Evolutionary conservation across 2,329 filamentous ascomycete species (phyloP).

Genomic region (Whalleya microplaca): DNA sequence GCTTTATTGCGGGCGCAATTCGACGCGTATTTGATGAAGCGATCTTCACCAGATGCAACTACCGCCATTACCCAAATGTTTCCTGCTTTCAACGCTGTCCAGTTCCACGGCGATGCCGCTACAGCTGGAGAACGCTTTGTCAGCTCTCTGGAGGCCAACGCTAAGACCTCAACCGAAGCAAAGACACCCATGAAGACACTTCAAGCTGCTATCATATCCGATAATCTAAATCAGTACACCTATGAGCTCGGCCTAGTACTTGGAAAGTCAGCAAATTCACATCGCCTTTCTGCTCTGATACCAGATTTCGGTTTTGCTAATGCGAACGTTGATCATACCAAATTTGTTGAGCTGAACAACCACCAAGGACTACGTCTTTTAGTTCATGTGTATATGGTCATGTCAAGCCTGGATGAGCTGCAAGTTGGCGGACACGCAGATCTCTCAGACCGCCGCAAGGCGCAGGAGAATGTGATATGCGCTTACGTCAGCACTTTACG

Average conservation of each 20-base stretch:
- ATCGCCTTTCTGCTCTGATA: conserved; percentile 47
- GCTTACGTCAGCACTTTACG: conserved; percentile 82
- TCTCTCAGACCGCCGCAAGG: conserved; percentile 45
- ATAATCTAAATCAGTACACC: conserved; percentile 60
- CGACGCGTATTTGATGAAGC: conserved; percentile 67
- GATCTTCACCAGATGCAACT: conserved; percentile 57
- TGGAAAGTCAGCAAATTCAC: conserved; percentile 51
- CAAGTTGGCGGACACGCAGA: conserved; percentile 44
- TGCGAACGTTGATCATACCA: conserved; percentile 45
- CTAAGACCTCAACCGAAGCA: conserved; percentile 61
- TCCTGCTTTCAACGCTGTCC: conserved; percentile 65
- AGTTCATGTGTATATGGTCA: conserved; percentile 67
- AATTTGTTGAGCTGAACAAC: conserved; percentile 59
- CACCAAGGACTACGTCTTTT: conserved; percentile 69
- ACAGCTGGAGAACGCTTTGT: conserved; percentile 63
- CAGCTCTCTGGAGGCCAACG: conserved; percentile 59
- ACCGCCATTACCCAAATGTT: conserved; percentile 62
- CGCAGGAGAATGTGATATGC: conserved; percentile 75
- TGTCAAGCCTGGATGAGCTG: conserved; percentile 68
- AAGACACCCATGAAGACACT: conserved; percentile 72
- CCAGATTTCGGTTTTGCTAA: conserved; percentile 41
- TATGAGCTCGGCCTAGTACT: conserved; percentile 61
- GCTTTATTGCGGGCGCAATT: conserved; percentile 81
- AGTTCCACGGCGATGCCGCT: conserved; percentile 61
- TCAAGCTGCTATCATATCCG: conserved; percentile 74